Evolutionary conservation across 495 filamentous ascomycete species (phyloP).

Genomic region (Penicillium subrubescens): DNA sequence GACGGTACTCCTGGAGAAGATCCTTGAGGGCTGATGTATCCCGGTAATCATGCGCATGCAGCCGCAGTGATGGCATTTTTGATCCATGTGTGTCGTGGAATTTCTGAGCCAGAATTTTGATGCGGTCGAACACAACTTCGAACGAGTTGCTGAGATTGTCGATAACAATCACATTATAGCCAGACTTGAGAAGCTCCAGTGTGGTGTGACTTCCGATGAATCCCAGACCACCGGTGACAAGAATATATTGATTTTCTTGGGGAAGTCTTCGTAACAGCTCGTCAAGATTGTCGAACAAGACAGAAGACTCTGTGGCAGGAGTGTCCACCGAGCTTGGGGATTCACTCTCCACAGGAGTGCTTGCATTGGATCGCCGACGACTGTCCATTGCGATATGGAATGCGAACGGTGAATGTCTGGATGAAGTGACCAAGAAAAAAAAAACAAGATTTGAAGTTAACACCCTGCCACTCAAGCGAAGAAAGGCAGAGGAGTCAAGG

Average conservation of each 20-base stretch:
- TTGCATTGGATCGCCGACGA: conserved; percentile 35
- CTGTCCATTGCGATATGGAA: conserved; percentile 33
- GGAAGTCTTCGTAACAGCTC: conserved; percentile 40
- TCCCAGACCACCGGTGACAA: conserved; percentile 66
- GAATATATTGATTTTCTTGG: conserved; percentile 45
- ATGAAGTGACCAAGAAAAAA: not conserved
- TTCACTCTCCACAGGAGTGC: conserved; percentile 37
- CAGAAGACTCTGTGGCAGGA: conserved; percentile 44
- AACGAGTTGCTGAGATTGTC: conserved; percentile 66
- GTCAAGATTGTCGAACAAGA: conserved; percentile 44
- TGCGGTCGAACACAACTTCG: conserved; percentile 53
- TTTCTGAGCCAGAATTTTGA: conserved; percentile 50
- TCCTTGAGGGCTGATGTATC: conserved; percentile 44
- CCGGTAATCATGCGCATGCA: conserved; percentile 62
- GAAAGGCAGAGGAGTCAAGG: conserved; percentile 1
- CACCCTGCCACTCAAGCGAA: not conserved
- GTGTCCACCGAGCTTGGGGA: conserved; percentile 41
- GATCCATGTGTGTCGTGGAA: conserved; percentile 50
- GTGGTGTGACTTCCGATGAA: conserved; percentile 69
- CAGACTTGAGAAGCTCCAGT: conserved; percentile 61
- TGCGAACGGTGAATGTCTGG: not conserved
- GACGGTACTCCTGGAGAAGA: conserved; percentile 43
- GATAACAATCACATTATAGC: conserved; percentile 64
- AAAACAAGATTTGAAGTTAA: not conserved
- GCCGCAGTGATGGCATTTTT: conserved; percentile 51